Percentiles rank a stretch among this genome's conserved stretches.
Conservation (phyloP, 352 stramenopile genomes). For the Globisporangium apiculatum region DNA sequence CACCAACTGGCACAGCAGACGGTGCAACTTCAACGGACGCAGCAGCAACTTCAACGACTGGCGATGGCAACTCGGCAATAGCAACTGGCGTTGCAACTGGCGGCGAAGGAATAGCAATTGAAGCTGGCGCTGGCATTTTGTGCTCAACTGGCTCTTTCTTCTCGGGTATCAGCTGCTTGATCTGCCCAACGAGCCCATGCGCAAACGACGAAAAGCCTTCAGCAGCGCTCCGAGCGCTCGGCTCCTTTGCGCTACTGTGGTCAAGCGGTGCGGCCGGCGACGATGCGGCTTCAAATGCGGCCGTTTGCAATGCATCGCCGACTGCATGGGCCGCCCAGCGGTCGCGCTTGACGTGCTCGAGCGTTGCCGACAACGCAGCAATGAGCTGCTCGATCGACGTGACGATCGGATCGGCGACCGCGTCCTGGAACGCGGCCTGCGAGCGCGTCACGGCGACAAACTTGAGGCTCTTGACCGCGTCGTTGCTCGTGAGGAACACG, state of each 20-base stretch:
- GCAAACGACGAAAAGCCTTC: slow-evolving; percentile 60
- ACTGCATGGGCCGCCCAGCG: slow-evolving; percentile 9
- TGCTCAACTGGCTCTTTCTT: slow-evolving; percentile 26
- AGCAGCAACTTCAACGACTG: neutral
- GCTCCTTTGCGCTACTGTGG: no score
- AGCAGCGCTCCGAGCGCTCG: slow-evolving; percentile 25
- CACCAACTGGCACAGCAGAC: slow-evolving; percentile 8
- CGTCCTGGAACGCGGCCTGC: slow-evolving; percentile 35
- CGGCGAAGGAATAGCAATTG: slow-evolving; percentile 1
- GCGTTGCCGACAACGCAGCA: slow-evolving; percentile 30
- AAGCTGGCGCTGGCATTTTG: slow-evolving; percentile 9
- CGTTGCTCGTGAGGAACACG: slow-evolving; percentile 32
- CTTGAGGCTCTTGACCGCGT: slow-evolving; percentile 52
- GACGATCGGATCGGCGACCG: slow-evolving; percentile 49
- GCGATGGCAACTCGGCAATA: slow-evolving; percentile 2
- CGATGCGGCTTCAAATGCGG: neutral
- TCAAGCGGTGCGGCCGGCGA: slow-evolving; percentile 11
- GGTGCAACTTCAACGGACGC: neutral
- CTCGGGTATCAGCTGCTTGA: slow-evolving; percentile 54
- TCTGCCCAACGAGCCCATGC: slow-evolving; percentile 52
- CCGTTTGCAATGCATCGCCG: no score
- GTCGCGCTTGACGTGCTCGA: slow-evolving; percentile 54
- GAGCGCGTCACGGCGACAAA: slow-evolving; percentile 45
- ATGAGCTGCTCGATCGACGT: slow-evolving; percentile 55
- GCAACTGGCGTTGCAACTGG: slow-evolving; percentile 3